phyloP scores from a whole-genome alignment of 768 basidiomycete genomes.

The Postia placenta region DNA sequence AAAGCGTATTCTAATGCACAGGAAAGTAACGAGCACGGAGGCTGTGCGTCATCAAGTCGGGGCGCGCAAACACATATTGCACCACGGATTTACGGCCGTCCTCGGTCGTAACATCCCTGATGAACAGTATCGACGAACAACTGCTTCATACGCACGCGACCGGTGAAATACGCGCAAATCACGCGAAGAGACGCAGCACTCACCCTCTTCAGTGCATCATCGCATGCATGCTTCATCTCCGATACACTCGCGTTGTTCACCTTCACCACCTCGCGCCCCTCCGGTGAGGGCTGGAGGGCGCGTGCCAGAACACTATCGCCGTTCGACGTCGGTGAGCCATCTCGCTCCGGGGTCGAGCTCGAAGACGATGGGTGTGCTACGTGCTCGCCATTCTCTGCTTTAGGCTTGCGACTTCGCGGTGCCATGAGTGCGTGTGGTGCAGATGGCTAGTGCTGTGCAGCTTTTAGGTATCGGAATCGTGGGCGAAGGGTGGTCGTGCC shows the following conservation, averaged over 20 bases:
- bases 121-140: too few species aligned
- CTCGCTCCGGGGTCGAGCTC: not conserved
- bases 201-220: slow-evolving; percentile 89
- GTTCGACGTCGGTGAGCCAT: too few species aligned
- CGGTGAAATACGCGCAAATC: too few species aligned
- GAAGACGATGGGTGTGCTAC: not conserved
- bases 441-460: not conserved
- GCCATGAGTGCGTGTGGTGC: slow-evolving; percentile 24
- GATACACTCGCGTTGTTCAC: slow-evolving; percentile 45
- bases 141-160: too few species aligned
- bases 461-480: not conserved
- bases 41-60: too few species aligned
- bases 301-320: not conserved
- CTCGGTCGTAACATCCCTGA: too few species aligned
- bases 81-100: too few species aligned
- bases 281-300: slow-evolving; percentile 14
- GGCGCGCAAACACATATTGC: too few species aligned
- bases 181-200: too few species aligned
- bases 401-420: slow-evolving; percentile 15
- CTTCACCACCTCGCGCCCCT: slow-evolving; percentile 32
- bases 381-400: slow-evolving; percentile 4
- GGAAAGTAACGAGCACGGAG: too few species aligned
- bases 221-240: slow-evolving; percentile 53
- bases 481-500: not conserved
- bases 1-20: too few species aligned